Conservation (phyloP, 2,329 filamentous ascomycete species). For the Ophiosphaerella herpotricha region DNA sequence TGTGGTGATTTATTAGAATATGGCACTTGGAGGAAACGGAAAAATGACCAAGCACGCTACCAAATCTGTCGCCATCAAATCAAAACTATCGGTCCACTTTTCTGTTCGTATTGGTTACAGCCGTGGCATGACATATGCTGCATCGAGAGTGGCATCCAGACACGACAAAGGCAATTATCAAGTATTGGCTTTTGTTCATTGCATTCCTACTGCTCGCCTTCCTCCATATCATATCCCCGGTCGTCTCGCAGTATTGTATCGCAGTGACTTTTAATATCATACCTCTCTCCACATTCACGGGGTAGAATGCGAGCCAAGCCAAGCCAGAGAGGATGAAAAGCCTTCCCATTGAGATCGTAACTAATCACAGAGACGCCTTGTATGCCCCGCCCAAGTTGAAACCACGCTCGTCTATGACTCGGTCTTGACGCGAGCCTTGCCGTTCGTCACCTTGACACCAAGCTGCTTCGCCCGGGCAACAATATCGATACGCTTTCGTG, state of each 20-base stretch:
- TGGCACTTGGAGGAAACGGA: no score
- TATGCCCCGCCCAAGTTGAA: conserved; percentile 42
- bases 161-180: background rate
- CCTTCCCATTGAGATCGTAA: conserved; percentile 44
- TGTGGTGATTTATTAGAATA: background rate
- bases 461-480: conserved; percentile 96
- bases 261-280: conserved; percentile 39
- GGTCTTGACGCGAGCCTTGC: conserved; percentile 98
- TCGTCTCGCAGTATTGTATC: conserved; percentile 23
- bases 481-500: conserved; percentile 98
- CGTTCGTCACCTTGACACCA: conserved; percentile 99
- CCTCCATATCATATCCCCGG: conserved; percentile 20
- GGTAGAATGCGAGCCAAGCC: conserved; percentile 20
- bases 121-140: no score
- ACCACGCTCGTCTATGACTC: conserved; percentile 64
- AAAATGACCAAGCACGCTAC: no score
- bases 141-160: no score
- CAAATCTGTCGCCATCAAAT: no score
- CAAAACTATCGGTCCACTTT: no score
- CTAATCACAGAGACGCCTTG: conserved; percentile 47
- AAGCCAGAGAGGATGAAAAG: conserved; percentile 31
- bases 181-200: conserved; percentile 33
- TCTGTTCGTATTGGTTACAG: no score
- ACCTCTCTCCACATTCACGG: conserved; percentile 24
- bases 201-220: conserved; percentile 30